Evolutionary conservation across 1,284 basidiomycete species (phyloP), one percentile per base, ranked within the genome.

Genomic region (Melampsora larici-populina): DNA sequence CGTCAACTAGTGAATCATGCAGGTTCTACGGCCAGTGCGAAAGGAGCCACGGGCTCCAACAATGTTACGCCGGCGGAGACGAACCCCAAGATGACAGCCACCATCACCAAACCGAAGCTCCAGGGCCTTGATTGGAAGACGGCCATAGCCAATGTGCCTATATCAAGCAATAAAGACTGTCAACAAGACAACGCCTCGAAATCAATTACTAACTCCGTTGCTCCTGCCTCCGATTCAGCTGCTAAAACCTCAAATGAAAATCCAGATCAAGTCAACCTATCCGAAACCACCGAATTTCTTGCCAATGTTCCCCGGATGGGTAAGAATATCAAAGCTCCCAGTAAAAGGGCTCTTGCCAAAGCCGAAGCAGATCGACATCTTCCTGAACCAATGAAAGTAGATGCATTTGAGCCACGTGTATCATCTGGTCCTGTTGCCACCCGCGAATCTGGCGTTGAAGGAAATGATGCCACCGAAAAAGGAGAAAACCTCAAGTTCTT

Each of bases 401-500:
- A 80, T 51, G 63, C 72, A 26, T 49, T 62, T 51, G 18, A 79
- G 79, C 31, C 80, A 70, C 18, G 63, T 29, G 70, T 62, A 18
- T 66, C 48, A 29, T 46, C 43, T 70, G 48, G 13, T 77, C 72
- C 74, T 79, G 33, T 77, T 69, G 8, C 79, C 78, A 21, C 72
- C 72, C 62, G 78, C 65, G 66, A 78, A 63, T 43, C 40, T 43
- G 55, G 31, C 78, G 49, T 79, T 72, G 66, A 75, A 79, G 69
- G 71, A 8, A 11, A 78, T 73, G 58, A 78, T 77, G 55, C 48
- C 64, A 92, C 95, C 82, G 84, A 88, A 3, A 92, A 97, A 80
- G 93, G 92, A 0, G 82, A 80, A 31, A 90, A 89, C 1, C 85
- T 97, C n/a, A 88, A 88, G 36, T 94, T 97, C 85, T 97, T 91